Evolutionary conservation across 768 basidiomycete genomes (phyloP).

Genomic region (Tulasnella sp.): DNA sequence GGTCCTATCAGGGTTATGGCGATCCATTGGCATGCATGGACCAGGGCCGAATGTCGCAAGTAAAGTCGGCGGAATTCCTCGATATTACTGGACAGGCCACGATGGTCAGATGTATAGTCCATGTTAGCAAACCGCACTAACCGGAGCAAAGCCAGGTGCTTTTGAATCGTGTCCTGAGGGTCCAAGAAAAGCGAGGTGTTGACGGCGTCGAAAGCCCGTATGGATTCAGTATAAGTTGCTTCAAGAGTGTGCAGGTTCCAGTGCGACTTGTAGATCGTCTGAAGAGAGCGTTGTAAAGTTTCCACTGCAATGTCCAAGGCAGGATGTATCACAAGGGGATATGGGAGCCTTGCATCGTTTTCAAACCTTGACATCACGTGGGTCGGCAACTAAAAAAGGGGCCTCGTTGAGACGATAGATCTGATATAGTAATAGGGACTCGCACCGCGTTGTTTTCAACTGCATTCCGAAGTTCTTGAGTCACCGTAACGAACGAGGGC

Average conservation of each 20-base stretch:
- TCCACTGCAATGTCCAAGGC: background rate
- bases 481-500: background rate
- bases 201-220: background rate
- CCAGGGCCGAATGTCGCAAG: background rate
- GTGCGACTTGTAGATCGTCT: background rate
- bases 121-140: background rate
- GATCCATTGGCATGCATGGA: background rate
- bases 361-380: background rate
- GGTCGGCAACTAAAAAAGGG: background rate
- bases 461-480: background rate
- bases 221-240: background rate
- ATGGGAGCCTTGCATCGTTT: background rate
- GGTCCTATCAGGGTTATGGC: background rate
- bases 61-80: background rate
- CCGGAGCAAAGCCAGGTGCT: background rate
- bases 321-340: background rate
- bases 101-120: background rate
- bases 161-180: background rate
- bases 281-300: background rate
- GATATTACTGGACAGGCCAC: background rate
- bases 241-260: background rate
- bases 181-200: background rate
- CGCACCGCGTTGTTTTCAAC: background rate
- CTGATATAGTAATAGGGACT: background rate
- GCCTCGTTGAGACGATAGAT: background rate